phyloP scores from a whole-genome alignment of 2,329 filamentous ascomycete genomes.

The Trichoderma brevicompactum region DNA sequence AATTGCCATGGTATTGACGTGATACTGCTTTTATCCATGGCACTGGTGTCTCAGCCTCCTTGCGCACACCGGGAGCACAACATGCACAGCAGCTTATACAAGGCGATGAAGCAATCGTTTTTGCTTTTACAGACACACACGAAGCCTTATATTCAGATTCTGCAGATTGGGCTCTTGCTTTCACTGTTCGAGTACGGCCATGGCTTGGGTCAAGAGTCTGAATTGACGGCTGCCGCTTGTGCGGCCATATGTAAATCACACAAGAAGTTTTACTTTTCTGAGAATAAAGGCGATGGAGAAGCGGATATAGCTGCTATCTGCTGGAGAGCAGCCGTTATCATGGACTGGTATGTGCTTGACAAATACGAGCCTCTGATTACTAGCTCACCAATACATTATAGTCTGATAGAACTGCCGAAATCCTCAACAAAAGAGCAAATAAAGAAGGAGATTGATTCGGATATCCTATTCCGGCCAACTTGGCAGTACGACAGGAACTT shows the following conservation, averaged over 20 bases:
- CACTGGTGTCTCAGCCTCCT: neutral
- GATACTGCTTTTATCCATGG: constrained; percentile 6
- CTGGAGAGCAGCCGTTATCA: constrained; percentile 4
- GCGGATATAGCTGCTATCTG: neutral
- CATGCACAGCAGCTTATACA: constrained; percentile 2
- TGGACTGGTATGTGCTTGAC: constrained; percentile 2
- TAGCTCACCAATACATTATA: neutral
- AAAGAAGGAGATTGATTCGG: neutral
- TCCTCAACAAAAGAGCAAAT: neutral
- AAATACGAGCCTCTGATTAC: neutral
- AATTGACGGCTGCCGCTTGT: constrained; percentile 11
- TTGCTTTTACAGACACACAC: neutral
- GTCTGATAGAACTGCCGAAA: neutral
- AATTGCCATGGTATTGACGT: neutral
- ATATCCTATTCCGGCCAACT: neutral
- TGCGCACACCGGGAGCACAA: neutral
- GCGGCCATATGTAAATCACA: neutral
- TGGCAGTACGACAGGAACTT: neutral
- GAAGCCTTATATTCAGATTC: neutral
- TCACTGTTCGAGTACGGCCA: constrained; percentile 17
- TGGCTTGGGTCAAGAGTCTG: constrained; percentile 3
- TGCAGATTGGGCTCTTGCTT: constrained; percentile 8
- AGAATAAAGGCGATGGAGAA: neutral
- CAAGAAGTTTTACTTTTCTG: neutral
- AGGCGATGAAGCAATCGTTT: constrained; percentile 15